phyloP scores from a whole-genome alignment of 2,329 filamentous ascomycete genomes.

The Sclerotinia sclerotiorum region DNA sequence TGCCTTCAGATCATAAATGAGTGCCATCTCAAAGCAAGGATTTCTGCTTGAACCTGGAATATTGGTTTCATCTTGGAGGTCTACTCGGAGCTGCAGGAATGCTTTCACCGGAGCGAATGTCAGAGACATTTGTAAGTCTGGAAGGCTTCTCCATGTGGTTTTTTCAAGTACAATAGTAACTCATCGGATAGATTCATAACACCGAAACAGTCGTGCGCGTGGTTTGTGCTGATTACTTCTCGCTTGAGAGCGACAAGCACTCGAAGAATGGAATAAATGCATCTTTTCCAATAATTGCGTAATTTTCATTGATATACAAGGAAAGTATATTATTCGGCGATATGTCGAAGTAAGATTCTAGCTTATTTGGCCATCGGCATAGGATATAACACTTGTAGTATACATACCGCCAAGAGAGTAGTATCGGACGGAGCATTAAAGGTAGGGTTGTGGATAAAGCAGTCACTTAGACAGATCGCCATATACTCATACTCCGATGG shows the following conservation, averaged over 20 bases:
- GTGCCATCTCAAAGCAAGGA: neutral
- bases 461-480: neutral
- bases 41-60: no score
- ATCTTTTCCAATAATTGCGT: neutral
- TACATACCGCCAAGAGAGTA: neutral
- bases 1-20: neutral
- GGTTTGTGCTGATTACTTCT: neutral
- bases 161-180: neutral
- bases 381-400: conserved; percentile 1
- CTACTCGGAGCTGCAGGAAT: neutral
- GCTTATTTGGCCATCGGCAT: neutral
- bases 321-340: conserved; percentile 8
- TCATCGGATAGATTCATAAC: neutral
- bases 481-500: conserved; percentile 3
- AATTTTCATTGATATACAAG: neutral
- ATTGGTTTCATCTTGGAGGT: neutral
- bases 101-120: neutral
- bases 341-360: neutral
- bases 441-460: neutral
- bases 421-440: neutral
- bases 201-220: neutral
- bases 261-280: neutral
- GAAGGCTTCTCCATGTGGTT: neutral
- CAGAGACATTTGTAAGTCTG: neutral
- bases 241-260: neutral